Base-by-base conservation (phyloP, 768 basidiomycete species). In the Pisolithus albus region DNA sequence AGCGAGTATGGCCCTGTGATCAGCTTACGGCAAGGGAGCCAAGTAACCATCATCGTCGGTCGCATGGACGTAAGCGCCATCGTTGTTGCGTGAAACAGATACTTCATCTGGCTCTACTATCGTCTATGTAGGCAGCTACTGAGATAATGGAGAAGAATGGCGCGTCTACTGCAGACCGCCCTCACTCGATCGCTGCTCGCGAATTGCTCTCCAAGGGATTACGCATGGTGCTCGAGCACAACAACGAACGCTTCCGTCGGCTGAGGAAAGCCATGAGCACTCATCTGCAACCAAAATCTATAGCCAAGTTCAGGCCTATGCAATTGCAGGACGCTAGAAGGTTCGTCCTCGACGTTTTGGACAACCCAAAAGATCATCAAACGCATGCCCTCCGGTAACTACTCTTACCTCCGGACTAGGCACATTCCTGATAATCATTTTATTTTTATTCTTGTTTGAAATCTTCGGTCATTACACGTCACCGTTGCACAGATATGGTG, bases 101-200 rank as follows among this genome's bases (percentile, higher is more conserved):
- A 34, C 38, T 55, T 32, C 50, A 10, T 34, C 10, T 13, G 13
- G 15, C 11, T 10, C 16, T 49, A 15, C 7, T 7, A 24, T n/a
- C 28, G 13, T 52, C 15, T 67, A 23, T 23, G 21, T 23, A 81
- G 61, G 79, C 78, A 5, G 76, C 78, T 0, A 68, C 75, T 0
- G 79, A 82, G 9, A 76, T 82, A 41, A 77, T 83, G 79, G 81
- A 83, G 61, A 77, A 78, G 50, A 75, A 79, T 52, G 80, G 81
- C 0, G 73, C 72, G 0, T 59, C 67, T 0, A 65, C 77, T 11
- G 74, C 67, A 0, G 81, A 82, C 56, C 65, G 81, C 44, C 82
- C 82, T 7, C 59, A 59, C 1, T 72, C 65, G 37, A 75, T 83
- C 32, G 70, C 80, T 1, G 80, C 76, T 0, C 76, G 77, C 0